Evolutionary conservation across 176 grass and related monocot species (phyloP).

Genomic region (Musa acuminata): DNA sequence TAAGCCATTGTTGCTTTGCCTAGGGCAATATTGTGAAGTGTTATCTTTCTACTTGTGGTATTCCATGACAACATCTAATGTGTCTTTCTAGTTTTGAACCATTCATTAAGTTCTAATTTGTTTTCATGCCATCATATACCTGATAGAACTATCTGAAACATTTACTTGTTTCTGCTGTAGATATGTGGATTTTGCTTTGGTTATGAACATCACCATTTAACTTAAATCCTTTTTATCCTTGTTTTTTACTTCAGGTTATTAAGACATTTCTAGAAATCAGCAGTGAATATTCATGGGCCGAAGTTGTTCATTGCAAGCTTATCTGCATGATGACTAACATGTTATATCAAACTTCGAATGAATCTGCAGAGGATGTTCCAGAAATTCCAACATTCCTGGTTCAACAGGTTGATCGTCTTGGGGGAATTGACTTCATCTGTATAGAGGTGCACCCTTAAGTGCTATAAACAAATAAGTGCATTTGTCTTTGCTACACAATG

Average conservation of each 20-base stretch:
- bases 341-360: constrained; percentile 71
- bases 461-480: too few species aligned
- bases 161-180: not conserved
- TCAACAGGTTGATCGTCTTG: constrained; percentile 68
- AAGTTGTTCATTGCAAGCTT: constrained; percentile 84
- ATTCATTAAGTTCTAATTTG: too few species aligned
- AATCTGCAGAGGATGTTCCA: constrained; percentile 30
- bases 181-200: not conserved
- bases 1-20: too few species aligned
- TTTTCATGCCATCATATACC: too few species aligned
- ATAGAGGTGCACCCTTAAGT: constrained; percentile 48
- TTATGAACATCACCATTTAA: not conserved
- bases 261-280: constrained; percentile 89
- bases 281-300: constrained; percentile 81
- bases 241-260: constrained; percentile 43
- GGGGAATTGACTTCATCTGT: constrained; percentile 91
- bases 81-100: too few species aligned
- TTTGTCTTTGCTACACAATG: too few species aligned
- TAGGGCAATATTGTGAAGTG: too few species aligned
- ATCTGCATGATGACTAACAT: constrained; percentile 96
- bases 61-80: too few species aligned
- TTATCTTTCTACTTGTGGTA: not conserved
- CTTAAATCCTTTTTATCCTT: not conserved
- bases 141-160: too few species aligned
- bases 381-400: constrained; percentile 46